phyloP scores from a whole-genome alignment of 1,284 basidiomycete genomes.

The Sporisorium sorghi region DNA sequence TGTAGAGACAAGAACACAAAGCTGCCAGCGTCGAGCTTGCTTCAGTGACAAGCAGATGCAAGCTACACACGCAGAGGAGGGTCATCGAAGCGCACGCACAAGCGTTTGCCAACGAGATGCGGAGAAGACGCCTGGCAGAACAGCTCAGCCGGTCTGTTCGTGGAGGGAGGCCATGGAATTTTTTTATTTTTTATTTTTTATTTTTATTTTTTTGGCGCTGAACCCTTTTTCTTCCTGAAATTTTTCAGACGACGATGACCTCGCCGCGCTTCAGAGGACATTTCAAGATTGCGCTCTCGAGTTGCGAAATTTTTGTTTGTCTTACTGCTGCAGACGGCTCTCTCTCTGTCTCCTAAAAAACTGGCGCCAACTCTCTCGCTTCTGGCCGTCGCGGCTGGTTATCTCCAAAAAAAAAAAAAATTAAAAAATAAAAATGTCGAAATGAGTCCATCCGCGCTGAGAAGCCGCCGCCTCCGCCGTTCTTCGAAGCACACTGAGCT shows the following conservation, averaged over 20 bases:
- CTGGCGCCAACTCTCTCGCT: too few species aligned
- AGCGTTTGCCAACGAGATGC: too few species aligned
- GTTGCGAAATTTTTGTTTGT: slow-evolving; percentile 7
- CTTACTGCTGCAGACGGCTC: slow-evolving; percentile 5
- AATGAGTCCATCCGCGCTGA: not conserved
- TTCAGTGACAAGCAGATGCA: too few species aligned
- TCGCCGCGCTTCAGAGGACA: not conserved
- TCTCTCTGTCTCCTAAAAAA: not conserved
- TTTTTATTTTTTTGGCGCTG: not conserved
- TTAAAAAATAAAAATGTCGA: not conserved
- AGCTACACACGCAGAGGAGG: too few species aligned
- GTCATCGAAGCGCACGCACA: too few species aligned
- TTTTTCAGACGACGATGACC: not conserved
- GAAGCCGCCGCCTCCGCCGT: slow-evolving; percentile 4
- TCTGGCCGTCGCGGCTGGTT: not conserved
- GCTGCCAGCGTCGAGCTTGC: too few species aligned
- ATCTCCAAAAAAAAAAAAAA: not conserved
- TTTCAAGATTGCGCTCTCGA: slow-evolving; percentile 4
- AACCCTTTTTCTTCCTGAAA: slow-evolving; percentile 8
- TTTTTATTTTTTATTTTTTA: too few species aligned
- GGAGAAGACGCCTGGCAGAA: too few species aligned
- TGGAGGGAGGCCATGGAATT: too few species aligned
- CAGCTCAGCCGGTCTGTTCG: too few species aligned
- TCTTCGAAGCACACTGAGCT: not conserved
- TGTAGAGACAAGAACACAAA: too few species aligned